phyloP scores from a whole-genome alignment of 192 early-diverging fungal genomes.

The Gryganskiella cystojenkinii region DNA sequence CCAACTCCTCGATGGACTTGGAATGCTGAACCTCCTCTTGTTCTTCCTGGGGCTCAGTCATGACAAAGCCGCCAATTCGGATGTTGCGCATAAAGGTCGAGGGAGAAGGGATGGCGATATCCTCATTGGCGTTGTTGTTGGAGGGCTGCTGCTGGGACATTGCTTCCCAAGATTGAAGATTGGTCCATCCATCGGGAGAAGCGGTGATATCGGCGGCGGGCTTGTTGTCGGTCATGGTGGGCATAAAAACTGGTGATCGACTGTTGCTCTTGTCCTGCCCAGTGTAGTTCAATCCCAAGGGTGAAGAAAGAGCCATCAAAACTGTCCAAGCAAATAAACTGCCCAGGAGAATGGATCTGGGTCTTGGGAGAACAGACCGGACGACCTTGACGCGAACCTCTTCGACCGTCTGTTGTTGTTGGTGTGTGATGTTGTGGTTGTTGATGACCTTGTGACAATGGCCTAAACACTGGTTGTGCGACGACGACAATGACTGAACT shows the following conservation, averaged over 20 bases:
- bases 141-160: too few species aligned
- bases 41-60: too few species aligned
- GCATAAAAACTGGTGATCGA: neutral
- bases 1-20: too few species aligned
- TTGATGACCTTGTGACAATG: too few species aligned
- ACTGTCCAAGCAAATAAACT: slow-evolving; percentile 39
- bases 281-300: slow-evolving; percentile 21
- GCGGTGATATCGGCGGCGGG: neutral
- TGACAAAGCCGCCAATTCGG: too few species aligned
- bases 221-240: too few species aligned
- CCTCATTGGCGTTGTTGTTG: too few species aligned
- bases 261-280: neutral
- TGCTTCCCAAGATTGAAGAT: neutral
- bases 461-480: neutral
- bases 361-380: slow-evolving; percentile 13
- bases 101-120: neutral
- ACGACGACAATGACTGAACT: neutral
- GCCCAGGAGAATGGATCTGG: slow-evolving; percentile 25
- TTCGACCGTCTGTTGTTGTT: neutral
- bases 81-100: neutral
- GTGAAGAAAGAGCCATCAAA: slow-evolving; percentile 29
- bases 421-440: neutral
- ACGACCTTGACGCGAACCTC: neutral
- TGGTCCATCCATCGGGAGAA: neutral
- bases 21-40: too few species aligned